Conservation (phyloP, 805 yeast genomes). For the Candida insectalens region DNA sequence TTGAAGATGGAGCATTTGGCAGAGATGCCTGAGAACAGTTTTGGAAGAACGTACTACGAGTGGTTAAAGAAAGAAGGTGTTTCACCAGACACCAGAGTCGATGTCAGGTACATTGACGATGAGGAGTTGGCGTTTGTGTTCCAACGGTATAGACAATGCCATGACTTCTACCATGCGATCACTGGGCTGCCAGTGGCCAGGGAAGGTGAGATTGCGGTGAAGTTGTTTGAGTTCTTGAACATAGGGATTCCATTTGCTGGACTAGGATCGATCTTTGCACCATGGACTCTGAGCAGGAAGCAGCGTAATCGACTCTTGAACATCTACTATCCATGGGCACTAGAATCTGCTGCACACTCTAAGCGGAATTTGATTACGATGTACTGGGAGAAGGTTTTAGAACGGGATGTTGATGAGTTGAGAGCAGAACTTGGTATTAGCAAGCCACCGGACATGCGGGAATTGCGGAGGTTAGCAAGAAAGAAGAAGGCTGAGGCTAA, state of each 20-base stretch:
- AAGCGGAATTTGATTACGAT: conserved; percentile 70
- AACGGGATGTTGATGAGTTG: conserved; percentile 61
- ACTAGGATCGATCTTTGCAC: conserved; percentile 83
- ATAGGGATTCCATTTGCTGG: conserved; percentile 95
- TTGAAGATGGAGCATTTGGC: conserved; percentile 55
- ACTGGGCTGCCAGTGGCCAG: conserved; percentile 83
- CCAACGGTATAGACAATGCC: conserved; percentile 92
- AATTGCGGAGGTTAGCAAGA: conserved; percentile 37
- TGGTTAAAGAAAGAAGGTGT: conserved; percentile 87
- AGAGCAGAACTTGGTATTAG: conserved; percentile 65
- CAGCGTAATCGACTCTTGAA: conserved; percentile 57
- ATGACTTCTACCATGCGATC: conserved; percentile 91
- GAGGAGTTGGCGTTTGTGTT: conserved; percentile 88
- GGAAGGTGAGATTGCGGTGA: conserved; percentile 95
- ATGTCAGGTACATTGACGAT: conserved; percentile 80
- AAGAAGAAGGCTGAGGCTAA: conserved; percentile 4
- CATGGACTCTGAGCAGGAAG: conserved; percentile 52
- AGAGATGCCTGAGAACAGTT: conserved; percentile 51
- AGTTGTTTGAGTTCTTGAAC: conserved; percentile 86
- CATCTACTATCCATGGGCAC: conserved; percentile 83
- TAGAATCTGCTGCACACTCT: conserved; percentile 59
- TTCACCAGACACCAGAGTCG: conserved; percentile 86
- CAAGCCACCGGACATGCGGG: conserved; percentile 72
- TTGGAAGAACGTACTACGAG: conserved; percentile 70
- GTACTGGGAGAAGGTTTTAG: conserved; percentile 83